These are phyloP conservation scores for Thraustochytrium striatum DNA, from an alignment of 352 stramenopile species.

Conservation along the genomic window DNA sequence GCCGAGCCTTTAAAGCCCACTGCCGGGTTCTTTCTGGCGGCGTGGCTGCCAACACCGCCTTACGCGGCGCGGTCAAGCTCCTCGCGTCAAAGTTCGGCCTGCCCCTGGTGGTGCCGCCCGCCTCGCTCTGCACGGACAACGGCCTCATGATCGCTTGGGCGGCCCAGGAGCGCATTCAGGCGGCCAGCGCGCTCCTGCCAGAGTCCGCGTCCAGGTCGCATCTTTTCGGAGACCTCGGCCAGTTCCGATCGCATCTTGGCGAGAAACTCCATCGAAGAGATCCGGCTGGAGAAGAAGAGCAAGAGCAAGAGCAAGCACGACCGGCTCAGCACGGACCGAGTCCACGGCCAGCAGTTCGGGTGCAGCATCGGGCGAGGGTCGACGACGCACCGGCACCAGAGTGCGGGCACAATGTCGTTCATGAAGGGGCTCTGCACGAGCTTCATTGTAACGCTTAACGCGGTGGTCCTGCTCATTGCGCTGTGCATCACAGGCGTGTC, in stretches of 20 bases:
- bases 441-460: constrained; percentile 2
- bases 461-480: constrained; percentile 1
- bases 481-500: neutral
- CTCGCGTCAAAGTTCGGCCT: constrained; percentile 62
- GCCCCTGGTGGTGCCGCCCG: constrained; percentile 65
- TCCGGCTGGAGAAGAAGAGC: too few relatives aligned
- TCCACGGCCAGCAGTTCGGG: too few relatives aligned
- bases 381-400: too few relatives aligned
- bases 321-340: too few relatives aligned
- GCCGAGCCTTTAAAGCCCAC: constrained; percentile 64
- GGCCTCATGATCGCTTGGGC: constrained; percentile 93
- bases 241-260: too few relatives aligned
- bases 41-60: constrained; percentile 91
- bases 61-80: constrained; percentile 75
- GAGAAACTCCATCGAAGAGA: too few relatives aligned
- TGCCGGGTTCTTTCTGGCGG: constrained; percentile 92
- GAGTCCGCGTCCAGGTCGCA: too few relatives aligned
- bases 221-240: too few relatives aligned
- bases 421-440: constrained; percentile 2
- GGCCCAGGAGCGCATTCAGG: neutral
- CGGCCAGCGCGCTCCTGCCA: too few relatives aligned
- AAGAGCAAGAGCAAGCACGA: too few relatives aligned
- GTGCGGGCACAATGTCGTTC: too few relatives aligned
- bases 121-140: constrained; percentile 95
- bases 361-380: too few relatives aligned